Evolutionary conservation across 805 yeast genomes (phyloP), one percentile per base, ranked within the genome.

Genomic region (Teunomyces cretensis): DNA sequence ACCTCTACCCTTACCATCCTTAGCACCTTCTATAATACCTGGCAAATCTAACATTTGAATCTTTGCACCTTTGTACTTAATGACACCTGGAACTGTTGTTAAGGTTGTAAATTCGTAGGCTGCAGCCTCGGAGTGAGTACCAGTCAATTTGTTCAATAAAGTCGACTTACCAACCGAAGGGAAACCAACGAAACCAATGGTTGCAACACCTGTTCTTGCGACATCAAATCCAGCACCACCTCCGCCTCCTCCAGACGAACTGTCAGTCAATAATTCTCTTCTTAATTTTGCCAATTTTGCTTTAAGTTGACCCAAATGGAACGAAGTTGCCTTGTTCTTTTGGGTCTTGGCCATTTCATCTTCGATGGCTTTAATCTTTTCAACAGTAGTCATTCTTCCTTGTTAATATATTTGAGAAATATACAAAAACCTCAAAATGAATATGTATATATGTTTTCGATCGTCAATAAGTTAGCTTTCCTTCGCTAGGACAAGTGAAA

Each of bases 321-420:
- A 92, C 54, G 94, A 88, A 2, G 99, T 94, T 62, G 95, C 96
- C 82, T 94, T 94, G 73, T 94, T 94, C 73, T 92, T 94, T 65
- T 94, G 99, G 60, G 99, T 94, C 60, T 79, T 79, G 72, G 97
- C 91, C 99, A 92, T 92, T 77, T 92, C 99, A 70, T 86, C 94
- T 70, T 92, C 97, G 75, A 91, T 87, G 72, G 85, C 84, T 72
- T 86, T 84, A 62, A 86, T 86, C 64, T 86, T 78, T 53, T 74
- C 78, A 26, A 72, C 79, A 5, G 78, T 72, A 13, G 78, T 74
- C 75, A 71, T 70, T 27, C 41, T 55, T 52, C 8, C 30, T 26
- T 12, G n/a, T 22, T 17, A 12, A 16, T 7, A 16, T 33, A 35
- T 11, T 17, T 22, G 15, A n/a, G 26, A 35, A 35, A 35, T 19